Evolutionary conservation across 2,329 filamentous ascomycete genomes (phyloP).

Genomic region (Neurospora crassa): DNA sequence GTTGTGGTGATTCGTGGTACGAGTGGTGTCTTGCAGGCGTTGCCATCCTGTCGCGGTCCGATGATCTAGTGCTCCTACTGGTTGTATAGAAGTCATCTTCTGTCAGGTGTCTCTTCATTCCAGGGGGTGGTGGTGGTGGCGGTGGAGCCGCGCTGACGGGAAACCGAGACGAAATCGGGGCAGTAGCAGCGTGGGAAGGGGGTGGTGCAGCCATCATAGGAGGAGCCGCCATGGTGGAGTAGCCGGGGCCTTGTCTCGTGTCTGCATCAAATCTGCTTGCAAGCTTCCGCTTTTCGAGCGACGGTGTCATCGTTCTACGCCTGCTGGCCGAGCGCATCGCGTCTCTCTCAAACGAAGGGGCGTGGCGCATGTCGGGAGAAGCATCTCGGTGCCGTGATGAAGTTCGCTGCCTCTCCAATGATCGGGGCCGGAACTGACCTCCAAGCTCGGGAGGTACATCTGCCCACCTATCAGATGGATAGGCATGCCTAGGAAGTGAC

Average conservation of each 20-base stretch:
- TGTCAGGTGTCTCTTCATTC: not conserved
- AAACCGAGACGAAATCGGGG: constrained; percentile 8
- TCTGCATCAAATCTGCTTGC: constrained; percentile 41
- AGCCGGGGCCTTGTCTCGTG: constrained; percentile 24
- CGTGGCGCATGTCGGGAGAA: constrained; percentile 4
- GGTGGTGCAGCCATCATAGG: constrained; percentile 4
- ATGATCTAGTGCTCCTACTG: constrained; percentile 3
- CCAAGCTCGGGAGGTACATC: not conserved
- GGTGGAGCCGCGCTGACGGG: constrained; percentile 7
- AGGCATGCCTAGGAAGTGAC: not conserved
- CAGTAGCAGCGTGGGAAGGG: constrained; percentile 5
- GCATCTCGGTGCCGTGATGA: constrained; percentile 4
- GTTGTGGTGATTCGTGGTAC: not conserved
- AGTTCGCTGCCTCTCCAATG: constrained; percentile 10
- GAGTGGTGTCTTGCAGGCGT: constrained; percentile 3
- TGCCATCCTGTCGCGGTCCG: constrained; percentile 16
- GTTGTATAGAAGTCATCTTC: not conserved
- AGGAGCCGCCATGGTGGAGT: not conserved
- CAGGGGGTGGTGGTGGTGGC: constrained; percentile 8
- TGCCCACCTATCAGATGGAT: not conserved
- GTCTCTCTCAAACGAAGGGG: constrained; percentile 35
- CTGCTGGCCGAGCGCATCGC: not conserved
- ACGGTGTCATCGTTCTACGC: not conserved
- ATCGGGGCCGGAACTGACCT: constrained; percentile 6
- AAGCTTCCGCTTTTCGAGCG: constrained; percentile 17